Percentiles rank a stretch among this genome's conserved stretches.
Conservation (phyloP, 2,329 filamentous ascomycete genomes). For the Stachybotrys echinatus region DNA sequence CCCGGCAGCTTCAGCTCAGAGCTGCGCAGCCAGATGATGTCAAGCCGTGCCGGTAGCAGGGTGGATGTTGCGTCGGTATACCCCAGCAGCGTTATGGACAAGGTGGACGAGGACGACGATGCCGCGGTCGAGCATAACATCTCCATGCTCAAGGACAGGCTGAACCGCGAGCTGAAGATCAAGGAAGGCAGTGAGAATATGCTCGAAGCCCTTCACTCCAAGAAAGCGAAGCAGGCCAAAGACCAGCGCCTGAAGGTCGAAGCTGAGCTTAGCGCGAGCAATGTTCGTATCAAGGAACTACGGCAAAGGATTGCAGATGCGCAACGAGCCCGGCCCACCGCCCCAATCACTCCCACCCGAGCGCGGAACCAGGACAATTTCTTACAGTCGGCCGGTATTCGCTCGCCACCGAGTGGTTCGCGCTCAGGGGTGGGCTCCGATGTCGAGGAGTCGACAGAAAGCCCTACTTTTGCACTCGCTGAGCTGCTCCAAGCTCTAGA, state of each 20-base stretch:
- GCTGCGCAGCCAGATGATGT: constrained; percentile 63
- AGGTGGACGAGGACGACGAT: constrained; percentile 53
- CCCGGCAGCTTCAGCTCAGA: constrained; percentile 89
- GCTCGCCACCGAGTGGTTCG: constrained; percentile 53
- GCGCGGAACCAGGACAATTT: constrained; percentile 41
- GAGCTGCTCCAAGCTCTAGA: constrained; percentile 90
- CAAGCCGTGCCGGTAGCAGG: constrained; percentile 28
- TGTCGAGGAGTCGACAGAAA: constrained; percentile 67
- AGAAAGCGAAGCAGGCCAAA: constrained; percentile 93
- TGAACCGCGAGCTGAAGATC: constrained; percentile 96
- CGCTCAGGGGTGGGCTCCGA: constrained; percentile 55
- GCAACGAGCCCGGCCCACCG: constrained; percentile 43
- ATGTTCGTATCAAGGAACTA: constrained; percentile 61
- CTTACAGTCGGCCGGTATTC: constrained; percentile 40
- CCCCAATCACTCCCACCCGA: constrained; percentile 48
- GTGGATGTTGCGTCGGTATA: constrained; percentile 28
- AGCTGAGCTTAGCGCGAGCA: constrained; percentile 85
- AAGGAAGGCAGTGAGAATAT: constrained; percentile 97
- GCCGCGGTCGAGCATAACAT: constrained; percentile 66
- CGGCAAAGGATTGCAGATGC: constrained; percentile 56
- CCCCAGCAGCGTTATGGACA: constrained; percentile 42
- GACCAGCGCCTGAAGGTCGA: constrained; percentile 76
- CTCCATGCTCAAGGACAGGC: constrained; percentile 70
- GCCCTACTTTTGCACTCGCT: constrained; percentile 83
- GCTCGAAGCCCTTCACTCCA: constrained; percentile 87